Evolutionary conservation across 2,329 filamentous ascomycete species (phyloP).

Genomic region (Nothophoma quercina): DNA sequence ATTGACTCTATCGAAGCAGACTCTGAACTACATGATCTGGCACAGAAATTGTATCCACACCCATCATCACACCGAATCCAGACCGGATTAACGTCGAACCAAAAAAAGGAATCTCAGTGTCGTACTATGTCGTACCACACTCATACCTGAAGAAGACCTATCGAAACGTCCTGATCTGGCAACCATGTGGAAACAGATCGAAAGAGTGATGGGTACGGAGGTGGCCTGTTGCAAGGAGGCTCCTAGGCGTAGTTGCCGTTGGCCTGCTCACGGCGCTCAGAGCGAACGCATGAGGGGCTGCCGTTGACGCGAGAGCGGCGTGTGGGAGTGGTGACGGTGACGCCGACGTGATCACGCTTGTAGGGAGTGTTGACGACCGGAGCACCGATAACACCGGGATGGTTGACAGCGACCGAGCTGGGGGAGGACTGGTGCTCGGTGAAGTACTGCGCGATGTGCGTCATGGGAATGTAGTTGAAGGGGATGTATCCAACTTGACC

Average conservation of each 20-base stretch:
- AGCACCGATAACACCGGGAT: slow-evolving; percentile 36
- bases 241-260: slow-evolving; percentile 23
- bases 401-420: slow-evolving; percentile 10
- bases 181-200: slow-evolving; percentile 25
- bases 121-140: slow-evolving; percentile 16
- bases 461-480: slow-evolving; percentile 40
- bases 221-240: slow-evolving; percentile 5
- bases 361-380: slow-evolving; percentile 17
- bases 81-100: slow-evolving; percentile 16
- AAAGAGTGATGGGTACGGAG: slow-evolving; percentile 13
- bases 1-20: slow-evolving; percentile 16
- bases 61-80: slow-evolving; percentile 24
- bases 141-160: slow-evolving; percentile 17
- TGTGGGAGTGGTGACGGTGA: slow-evolving; percentile 18
- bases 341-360: slow-evolving; percentile 9
- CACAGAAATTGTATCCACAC: slow-evolving; percentile 30
- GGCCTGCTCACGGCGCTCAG: slow-evolving; percentile 15
- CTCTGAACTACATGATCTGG: slow-evolving; percentile 20
- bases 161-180: slow-evolving; percentile 18
- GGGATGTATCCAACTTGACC: slow-evolving; percentile 29
- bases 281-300: slow-evolving; percentile 12
- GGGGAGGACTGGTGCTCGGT: slow-evolving; percentile 19
- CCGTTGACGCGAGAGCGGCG: slow-evolving; percentile 17
- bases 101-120: slow-evolving; percentile 19
- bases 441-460: slow-evolving; percentile 31